A percentile compares a stretch with the other conserved stretches of the same genome.
phyloP scores from a whole-genome alignment of 2,329 filamentous ascomycete genomes.

The Xylaria multiplex region DNA sequence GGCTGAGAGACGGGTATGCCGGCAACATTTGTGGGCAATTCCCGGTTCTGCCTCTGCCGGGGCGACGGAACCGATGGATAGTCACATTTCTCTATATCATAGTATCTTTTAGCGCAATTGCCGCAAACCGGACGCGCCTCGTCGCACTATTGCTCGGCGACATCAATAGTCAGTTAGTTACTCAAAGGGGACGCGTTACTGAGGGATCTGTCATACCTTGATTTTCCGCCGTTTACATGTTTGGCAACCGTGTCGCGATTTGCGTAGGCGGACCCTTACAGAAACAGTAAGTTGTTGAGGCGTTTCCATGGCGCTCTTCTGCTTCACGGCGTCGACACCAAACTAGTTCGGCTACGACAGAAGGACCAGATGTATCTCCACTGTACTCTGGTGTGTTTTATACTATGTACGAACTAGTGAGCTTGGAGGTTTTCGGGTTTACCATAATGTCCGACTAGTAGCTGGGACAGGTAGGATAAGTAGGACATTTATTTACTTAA shows the following conservation, averaged over 20 bases:
- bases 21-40: background rate
- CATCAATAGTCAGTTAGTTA: slow-evolving; percentile 3
- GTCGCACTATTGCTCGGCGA: slow-evolving; percentile 20
- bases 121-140: slow-evolving; percentile 32
- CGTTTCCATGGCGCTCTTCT: slow-evolving; percentile 13
- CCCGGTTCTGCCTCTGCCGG: slow-evolving; percentile 14
- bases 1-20: slow-evolving; percentile 3
- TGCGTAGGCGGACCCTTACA: slow-evolving; percentile 25
- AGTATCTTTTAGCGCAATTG: slow-evolving; percentile 30
- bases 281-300: slow-evolving; percentile 20
- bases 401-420: slow-evolving; percentile 18
- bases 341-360: background rate
- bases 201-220: slow-evolving; percentile 23
- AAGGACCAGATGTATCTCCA: background rate
- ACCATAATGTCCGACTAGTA: background rate
- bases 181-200: background rate
- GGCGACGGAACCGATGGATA: slow-evolving; percentile 22
- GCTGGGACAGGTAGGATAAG: slow-evolving; percentile 2
- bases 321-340: slow-evolving; percentile 1
- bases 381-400: slow-evolving; percentile 3
- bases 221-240: slow-evolving; percentile 33
- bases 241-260: slow-evolving; percentile 32
- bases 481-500: slow-evolving; percentile 8
- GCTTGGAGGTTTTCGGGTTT: background rate
- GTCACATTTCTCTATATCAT: slow-evolving; percentile 30